Evolutionary conservation across 2,329 filamentous ascomycete species (phyloP), one percentile per base, ranked within the genome.

Genomic region (Trichoderma simmonsii): DNA sequence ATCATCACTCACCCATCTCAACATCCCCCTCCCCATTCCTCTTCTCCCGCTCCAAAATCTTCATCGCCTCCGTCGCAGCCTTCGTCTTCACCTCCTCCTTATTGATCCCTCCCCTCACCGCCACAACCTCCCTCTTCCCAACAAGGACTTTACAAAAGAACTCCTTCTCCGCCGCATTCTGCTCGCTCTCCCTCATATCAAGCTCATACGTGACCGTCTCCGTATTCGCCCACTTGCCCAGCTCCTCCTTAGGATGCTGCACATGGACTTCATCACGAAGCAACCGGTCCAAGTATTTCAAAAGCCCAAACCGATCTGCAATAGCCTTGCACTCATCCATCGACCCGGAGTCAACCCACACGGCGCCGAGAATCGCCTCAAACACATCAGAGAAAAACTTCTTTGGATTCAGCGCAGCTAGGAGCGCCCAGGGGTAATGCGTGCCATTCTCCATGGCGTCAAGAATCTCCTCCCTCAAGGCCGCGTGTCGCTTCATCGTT

Each of bases 341-440:
- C 1, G 87, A 85, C 0, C 92, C 92, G 0, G 86, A 92, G 79
- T 98, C 96, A 24, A 97, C 84, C 85, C 92, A 98, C 0, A 98
- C 86, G 0, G 94, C 95, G 0, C 93, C 95, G 0, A 98, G 81
- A 0, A 97, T 79, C 36, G 89, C 88, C 82, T 98, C 95, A 11
- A 98, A 85, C 8, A 98, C 82, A 79, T 98, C 95, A 0, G 92
- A 95, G 80, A 92, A 91, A 80, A 93, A 92, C 78, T 98, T 98
- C 18, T 88, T 88, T 0, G 90, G 86, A 15, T 86, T 85, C 1
- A 97, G 83, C 0, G 87, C 85, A 0, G 89, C 85, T 1, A 98
- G 87, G 0, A 89, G 80, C 1, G 88, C 84, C 95, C 95, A 98
- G 0, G 95, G 96, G 77, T 95, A 97, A 18, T 83, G 80, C 0